phyloP scores from a whole-genome alignment of 495 filamentous ascomycete species.

The Penicillium parvum region DNA sequence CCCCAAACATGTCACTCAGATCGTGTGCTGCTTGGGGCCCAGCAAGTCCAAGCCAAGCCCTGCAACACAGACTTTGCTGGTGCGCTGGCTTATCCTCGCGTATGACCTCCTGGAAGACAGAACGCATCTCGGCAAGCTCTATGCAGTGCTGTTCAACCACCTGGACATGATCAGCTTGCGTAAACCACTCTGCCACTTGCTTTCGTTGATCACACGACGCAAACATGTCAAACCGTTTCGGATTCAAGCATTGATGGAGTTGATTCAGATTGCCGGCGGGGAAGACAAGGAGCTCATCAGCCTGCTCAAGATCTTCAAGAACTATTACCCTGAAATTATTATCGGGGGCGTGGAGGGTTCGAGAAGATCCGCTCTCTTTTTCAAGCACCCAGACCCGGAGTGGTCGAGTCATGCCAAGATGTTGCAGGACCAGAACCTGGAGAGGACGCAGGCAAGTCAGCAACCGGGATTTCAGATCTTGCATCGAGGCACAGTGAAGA shows the following conservation, averaged over 20 bases:
- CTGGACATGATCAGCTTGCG: slow-evolving; percentile 68
- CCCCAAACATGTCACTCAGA: slow-evolving; percentile 56
- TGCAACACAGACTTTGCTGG: slow-evolving; percentile 61
- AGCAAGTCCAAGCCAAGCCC: slow-evolving; percentile 72
- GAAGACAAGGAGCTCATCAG: slow-evolving; percentile 72
- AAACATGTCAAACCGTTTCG: slow-evolving; percentile 83
- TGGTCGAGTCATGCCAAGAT: slow-evolving; percentile 66
- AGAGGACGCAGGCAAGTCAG: slow-evolving; percentile 23
- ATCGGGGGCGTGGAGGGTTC: slow-evolving; percentile 55
- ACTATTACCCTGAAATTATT: slow-evolving; percentile 86
- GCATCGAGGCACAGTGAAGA: slow-evolving; percentile 41
- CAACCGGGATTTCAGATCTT: slow-evolving; percentile 42
- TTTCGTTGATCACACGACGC: slow-evolving; percentile 76
- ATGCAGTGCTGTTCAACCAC: slow-evolving; percentile 76
- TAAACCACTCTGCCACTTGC: slow-evolving; percentile 66
- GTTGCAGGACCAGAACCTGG: slow-evolving; percentile 57
- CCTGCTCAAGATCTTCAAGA: slow-evolving; percentile 81
- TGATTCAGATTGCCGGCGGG: slow-evolving; percentile 33
- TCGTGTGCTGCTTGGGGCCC: slow-evolving; percentile 73
- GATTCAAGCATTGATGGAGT: slow-evolving; percentile 73
- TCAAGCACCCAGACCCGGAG: slow-evolving; percentile 70
- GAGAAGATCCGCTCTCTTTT: slow-evolving; percentile 34
- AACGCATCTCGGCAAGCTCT: slow-evolving; percentile 61
- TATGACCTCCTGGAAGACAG: slow-evolving; percentile 69
- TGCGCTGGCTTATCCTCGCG: slow-evolving; percentile 78